A percentile compares a stretch with the other conserved stretches of the same genome.
Conservation (phyloP, 257 asterid species). For the Sherardia arvensis region DNA sequence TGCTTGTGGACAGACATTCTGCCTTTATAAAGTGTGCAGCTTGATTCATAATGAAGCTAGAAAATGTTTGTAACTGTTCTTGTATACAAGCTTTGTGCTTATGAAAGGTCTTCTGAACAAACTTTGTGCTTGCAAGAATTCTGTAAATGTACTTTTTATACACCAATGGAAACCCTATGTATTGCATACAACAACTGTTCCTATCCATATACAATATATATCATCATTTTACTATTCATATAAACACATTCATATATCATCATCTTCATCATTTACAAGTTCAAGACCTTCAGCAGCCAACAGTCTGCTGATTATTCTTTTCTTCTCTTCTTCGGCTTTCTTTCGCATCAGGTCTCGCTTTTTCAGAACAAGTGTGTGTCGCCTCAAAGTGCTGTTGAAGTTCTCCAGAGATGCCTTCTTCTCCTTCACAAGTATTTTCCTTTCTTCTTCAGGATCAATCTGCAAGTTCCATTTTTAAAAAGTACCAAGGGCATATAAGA, state of each 20-base stretch:
- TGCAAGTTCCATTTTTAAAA: slow-evolving; percentile 19
- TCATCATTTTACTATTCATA: too few relatives aligned
- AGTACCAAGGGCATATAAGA: not conserved
- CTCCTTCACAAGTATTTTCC: slow-evolving; percentile 75
- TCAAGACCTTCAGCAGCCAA: slow-evolving; percentile 96
- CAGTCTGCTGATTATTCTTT: slow-evolving; percentile 51
- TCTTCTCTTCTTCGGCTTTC: slow-evolving; percentile 78
- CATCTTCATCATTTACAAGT: slow-evolving; percentile 62
- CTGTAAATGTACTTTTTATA: not conserved
- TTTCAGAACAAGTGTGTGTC: slow-evolving; percentile 70
- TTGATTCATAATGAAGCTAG: slow-evolving; percentile 1
- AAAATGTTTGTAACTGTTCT: not conserved
- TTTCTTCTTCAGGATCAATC: slow-evolving; percentile 90
- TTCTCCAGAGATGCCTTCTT: slow-evolving; percentile 67
- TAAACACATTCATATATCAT: slow-evolving; percentile 25
- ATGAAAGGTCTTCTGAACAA: not conserved
- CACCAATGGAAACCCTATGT: not conserved
- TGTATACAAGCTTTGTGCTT: not conserved
- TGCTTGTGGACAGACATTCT: slow-evolving; percentile 62
- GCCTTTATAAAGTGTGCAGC: slow-evolving; percentile 19
- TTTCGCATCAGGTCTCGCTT: slow-evolving; percentile 69
- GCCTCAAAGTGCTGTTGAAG: slow-evolving; percentile 57
- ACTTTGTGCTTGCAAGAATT: not conserved
- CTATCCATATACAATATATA: slow-evolving; percentile 2
- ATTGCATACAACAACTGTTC: slow-evolving; percentile 10